These are phyloP conservation scores for Solanum ossicruentum DNA, from an alignment of 257 asterid species.

Conservation along the genomic window DNA sequence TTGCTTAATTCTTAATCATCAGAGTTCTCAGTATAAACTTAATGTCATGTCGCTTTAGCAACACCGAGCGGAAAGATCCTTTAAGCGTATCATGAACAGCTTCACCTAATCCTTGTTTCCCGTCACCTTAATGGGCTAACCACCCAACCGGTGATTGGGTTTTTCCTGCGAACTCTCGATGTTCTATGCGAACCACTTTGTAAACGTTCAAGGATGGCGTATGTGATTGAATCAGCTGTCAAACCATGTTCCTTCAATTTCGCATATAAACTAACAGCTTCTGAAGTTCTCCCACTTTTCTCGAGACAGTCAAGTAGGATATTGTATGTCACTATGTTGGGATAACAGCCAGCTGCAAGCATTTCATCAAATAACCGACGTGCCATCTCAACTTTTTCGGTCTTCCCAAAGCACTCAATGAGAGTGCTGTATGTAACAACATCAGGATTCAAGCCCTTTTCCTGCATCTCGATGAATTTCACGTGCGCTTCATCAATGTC, in stretches of 20 bases:
- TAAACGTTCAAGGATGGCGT: constrained; percentile 63
- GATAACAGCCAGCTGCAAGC: constrained; percentile 78
- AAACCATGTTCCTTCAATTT: constrained; percentile 74
- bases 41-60: background rate
- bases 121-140: constrained; percentile 83
- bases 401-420: constrained; percentile 91
- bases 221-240: constrained; percentile 75
- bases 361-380: constrained; percentile 61
- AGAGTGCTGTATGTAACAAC: constrained; percentile 86
- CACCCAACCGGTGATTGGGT: constrained; percentile 89
- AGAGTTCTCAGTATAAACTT: background rate
- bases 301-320: constrained; percentile 88
- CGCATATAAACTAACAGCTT: constrained; percentile 76
- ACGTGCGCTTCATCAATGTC: constrained; percentile 87
- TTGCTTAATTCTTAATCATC: background rate
- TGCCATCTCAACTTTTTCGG: constrained; percentile 83
- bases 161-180: constrained; percentile 45
- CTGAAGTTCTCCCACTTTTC: constrained; percentile 75
- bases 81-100: background rate
- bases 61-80: background rate
- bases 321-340: constrained; percentile 82
- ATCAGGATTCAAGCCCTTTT: constrained; percentile 81
- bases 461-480: constrained; percentile 84
- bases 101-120: background rate
- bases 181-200: constrained; percentile 63